Evolutionary conservation across 1,284 basidiomycete species (phyloP).

Genomic region (Ustilago shanxiensis): DNA sequence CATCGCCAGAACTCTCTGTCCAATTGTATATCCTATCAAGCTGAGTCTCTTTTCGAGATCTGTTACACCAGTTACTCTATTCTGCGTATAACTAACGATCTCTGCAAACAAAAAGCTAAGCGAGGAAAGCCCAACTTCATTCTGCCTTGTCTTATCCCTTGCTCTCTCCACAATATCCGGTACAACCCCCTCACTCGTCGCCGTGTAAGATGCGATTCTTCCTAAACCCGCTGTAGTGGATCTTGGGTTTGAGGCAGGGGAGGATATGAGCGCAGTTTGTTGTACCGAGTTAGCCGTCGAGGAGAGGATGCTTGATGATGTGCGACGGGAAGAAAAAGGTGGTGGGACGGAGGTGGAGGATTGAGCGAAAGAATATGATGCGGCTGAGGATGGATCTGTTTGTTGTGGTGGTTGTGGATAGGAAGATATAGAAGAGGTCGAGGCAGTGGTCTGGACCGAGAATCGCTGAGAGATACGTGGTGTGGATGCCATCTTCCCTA

Average conservation of each 20-base stretch:
- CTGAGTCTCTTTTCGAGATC: constrained; percentile 79
- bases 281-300: constrained; percentile 12
- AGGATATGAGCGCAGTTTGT: constrained; percentile 17
- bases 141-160: constrained; percentile 53
- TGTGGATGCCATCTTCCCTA: constrained; percentile 25
- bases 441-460: constrained; percentile 38
- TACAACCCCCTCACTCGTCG: constrained; percentile 12
- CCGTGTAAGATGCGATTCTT: constrained; percentile 28
- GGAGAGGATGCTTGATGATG: constrained; percentile 11
- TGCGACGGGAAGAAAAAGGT: constrained; percentile 33
- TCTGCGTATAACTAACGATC: constrained; percentile 82
- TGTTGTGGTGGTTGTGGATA: neutral
- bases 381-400: constrained; percentile 2
- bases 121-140: constrained; percentile 50
- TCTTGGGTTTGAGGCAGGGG: neutral
- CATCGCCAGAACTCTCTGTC: constrained; percentile 54
- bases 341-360: constrained; percentile 14
- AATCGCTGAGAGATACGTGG: constrained; percentile 37
- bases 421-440: constrained; percentile 16
- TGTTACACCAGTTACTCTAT: constrained; percentile 90
- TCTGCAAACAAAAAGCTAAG: constrained; percentile 64
- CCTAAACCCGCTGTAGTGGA: neutral
- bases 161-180: constrained; percentile 66
- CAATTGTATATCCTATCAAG: constrained; percentile 61
- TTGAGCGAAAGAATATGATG: constrained; percentile 27